phyloP scores from a whole-genome alignment of 2,329 filamentous ascomycete species.

The Colletotrichum camelliae region DNA sequence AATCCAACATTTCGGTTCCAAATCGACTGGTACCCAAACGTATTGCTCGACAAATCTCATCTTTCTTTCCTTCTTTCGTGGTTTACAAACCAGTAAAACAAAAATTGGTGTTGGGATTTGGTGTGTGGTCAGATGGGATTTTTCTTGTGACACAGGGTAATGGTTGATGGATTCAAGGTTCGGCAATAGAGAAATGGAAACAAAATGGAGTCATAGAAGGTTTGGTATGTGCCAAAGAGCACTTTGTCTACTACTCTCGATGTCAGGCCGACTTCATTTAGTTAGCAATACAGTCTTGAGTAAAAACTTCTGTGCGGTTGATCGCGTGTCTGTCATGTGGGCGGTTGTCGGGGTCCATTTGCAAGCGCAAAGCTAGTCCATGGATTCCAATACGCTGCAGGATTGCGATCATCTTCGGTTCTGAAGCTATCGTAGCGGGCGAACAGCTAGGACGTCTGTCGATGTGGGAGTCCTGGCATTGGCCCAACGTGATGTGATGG shows the following conservation, averaged over 20 bases:
- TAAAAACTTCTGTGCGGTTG: neutral
- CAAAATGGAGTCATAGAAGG: neutral
- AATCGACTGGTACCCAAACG: neutral
- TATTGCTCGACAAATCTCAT: neutral
- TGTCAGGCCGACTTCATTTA: neutral
- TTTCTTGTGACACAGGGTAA: neutral
- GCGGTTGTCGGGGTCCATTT: neutral
- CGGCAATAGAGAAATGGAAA: neutral
- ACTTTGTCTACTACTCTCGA: slow-evolving; percentile 3
- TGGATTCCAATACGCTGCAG: neutral
- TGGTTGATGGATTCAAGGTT: neutral
- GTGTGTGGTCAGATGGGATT: neutral
- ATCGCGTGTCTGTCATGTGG: neutral
- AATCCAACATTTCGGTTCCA: neutral
- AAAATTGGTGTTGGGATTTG: slow-evolving; percentile 3
- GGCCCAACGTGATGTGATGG: neutral
- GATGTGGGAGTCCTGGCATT: neutral
- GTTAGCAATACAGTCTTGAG: slow-evolving; percentile 6
- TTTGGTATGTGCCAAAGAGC: neutral
- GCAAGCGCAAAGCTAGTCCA: neutral
- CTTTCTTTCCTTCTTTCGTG: neutral
- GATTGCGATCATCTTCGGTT: neutral
- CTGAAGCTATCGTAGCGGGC: neutral
- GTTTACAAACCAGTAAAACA: neutral
- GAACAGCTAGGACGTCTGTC: neutral